A percentile compares a stretch with the other conserved stretches of the same genome.
Evolutionary conservation across 179 eudicot species (phyloP).

Genomic region (Nepenthes alata): DNA sequence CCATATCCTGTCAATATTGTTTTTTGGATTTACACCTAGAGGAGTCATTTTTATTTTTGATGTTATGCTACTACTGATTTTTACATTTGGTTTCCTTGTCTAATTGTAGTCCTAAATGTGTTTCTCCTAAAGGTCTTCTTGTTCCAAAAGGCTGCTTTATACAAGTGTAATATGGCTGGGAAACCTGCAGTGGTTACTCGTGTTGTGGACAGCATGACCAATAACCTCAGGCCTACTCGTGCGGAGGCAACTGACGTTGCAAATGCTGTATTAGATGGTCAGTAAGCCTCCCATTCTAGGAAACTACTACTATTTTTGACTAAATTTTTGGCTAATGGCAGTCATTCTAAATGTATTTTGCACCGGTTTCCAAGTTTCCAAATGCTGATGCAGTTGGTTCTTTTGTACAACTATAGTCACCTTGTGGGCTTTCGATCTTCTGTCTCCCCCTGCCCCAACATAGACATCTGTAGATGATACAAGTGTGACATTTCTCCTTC

Average conservation of each 20-base stretch:
- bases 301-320: too few relatives aligned
- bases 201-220: conserved; percentile 97
- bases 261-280: conserved; percentile 87
- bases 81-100: conserved; percentile 3
- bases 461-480: too few relatives aligned
- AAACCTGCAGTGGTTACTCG: conserved; percentile 58
- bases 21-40: not conserved
- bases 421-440: too few relatives aligned
- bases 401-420: too few relatives aligned
- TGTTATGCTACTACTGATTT: too few relatives aligned
- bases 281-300: conserved; percentile 4
- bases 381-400: too few relatives aligned
- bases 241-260: conserved; percentile 99
- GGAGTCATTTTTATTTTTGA: not conserved
- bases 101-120: not conserved
- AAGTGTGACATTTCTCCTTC: not conserved
- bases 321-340: too few relatives aligned
- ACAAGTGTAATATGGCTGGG: conserved; percentile 37
- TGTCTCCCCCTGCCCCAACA: too few relatives aligned
- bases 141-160: conserved; percentile 43
- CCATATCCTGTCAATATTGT: not conserved
- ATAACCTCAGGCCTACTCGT: conserved; percentile 91
- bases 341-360: too few relatives aligned
- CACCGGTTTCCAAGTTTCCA: too few relatives aligned
- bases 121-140: conserved; percentile 24